Base-by-base conservation (phyloP, 805 yeast species). In the Metschnikowia noctiluminum region DNA sequence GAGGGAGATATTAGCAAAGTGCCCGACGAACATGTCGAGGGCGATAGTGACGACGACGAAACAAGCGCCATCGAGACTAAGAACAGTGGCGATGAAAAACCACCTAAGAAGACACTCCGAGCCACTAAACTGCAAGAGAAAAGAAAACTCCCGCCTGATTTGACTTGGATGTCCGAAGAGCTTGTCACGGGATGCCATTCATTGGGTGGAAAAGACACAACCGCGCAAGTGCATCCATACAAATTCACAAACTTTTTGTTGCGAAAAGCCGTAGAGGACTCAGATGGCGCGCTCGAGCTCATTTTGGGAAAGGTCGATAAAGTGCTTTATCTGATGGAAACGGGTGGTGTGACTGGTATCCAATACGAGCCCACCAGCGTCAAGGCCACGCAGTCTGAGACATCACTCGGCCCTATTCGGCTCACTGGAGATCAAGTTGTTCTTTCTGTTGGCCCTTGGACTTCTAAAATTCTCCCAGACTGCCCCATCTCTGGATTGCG, bases 171-270 rank as follows among this genome's bases (percentile, higher is more conserved):
- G 55, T 76, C 80, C 43, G 74, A 78, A 34, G 75, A 78, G 4
- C 62, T 85, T 28, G 82, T 92, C 7, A 77, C 76, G 49, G 84
- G 79, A 48, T 89, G 96, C 84, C 82, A 91, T 1, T 77, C 81
- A 8, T 68, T 92, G 43, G 97, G 98, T 30, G 92, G 87, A 21
- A 78, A 80, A 30, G 91, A 85, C 52, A 83, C 95, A 12, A 92
- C 97, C 1, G 98, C 97, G 0, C 98, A 94, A 68, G 96, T 94
- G 6, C 97, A 92, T 63, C 98, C 99, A 2, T 89, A 86, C 69
- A 85, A 85, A 62, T 91, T 94, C 68, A 92, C 98, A n/a, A 86
- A 85, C 46, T 87, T 80, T 62, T 73, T 92, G 10, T 69, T 92
- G 52, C 80, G 82, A 54, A 85, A 88, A 61, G 95, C 96, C 42